Conservation (phyloP, 176 grass and related monocot species). For the Tuctoria greenei region DNA sequence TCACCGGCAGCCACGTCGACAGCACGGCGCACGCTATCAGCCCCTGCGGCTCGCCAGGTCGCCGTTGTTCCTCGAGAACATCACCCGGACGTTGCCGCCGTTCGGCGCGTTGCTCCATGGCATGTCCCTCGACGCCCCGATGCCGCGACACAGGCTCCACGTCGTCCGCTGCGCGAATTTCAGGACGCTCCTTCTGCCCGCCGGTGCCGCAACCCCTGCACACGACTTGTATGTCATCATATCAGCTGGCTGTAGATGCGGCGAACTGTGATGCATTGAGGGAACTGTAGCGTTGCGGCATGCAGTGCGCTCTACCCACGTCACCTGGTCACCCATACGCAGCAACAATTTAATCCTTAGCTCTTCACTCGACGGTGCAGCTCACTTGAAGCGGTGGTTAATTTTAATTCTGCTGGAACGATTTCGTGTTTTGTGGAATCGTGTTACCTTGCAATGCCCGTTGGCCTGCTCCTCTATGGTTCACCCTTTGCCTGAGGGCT, state of each 20-base stretch:
- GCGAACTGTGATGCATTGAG: not conserved
- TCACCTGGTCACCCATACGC: slow-evolving; percentile 14
- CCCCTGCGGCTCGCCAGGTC: slow-evolving; percentile 70
- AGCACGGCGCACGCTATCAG: slow-evolving; percentile 61
- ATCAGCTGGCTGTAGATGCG: not conserved
- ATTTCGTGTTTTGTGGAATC: no score
- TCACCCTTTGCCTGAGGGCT: slow-evolving; percentile 76
- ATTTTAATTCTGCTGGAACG: no score
- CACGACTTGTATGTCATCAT: not conserved
- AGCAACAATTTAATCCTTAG: no score
- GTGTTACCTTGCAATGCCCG: slow-evolving; percentile 35
- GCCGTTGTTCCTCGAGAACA: slow-evolving; percentile 42
- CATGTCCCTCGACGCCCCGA: slow-evolving; percentile 42
- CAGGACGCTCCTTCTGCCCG: slow-evolving; percentile 81
- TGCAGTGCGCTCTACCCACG: slow-evolving; percentile 68
- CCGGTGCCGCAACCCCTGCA: slow-evolving; percentile 63
- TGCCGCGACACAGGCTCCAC: slow-evolving; percentile 47
- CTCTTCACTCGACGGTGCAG: no score
- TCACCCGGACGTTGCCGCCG: slow-evolving; percentile 44
- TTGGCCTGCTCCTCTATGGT: slow-evolving; percentile 64
- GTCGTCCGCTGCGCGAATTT: slow-evolving; percentile 74
- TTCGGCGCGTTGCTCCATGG: slow-evolving; percentile 46
- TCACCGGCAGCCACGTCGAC: slow-evolving; percentile 66
- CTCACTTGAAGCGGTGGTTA: no score
- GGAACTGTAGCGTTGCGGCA: slow-evolving; percentile 46